Evolutionary conservation across 768 basidiomycete genomes (phyloP).

Genomic region (Flagelloscypha sp.): DNA sequence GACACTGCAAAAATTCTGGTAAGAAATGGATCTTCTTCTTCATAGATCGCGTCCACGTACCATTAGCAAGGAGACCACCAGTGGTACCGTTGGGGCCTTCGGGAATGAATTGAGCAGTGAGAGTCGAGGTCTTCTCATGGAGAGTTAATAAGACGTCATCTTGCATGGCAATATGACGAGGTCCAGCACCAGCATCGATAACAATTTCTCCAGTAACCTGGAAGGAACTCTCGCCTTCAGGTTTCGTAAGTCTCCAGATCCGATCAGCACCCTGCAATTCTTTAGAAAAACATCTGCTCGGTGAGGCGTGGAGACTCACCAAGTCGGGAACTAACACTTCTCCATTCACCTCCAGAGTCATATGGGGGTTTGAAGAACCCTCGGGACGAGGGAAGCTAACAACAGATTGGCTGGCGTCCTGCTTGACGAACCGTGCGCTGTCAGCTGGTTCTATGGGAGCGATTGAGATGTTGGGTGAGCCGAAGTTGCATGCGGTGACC

Average conservation of each 20-base stretch:
- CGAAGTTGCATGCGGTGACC: conserved; percentile 42
- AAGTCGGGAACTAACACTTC: conserved; percentile 58
- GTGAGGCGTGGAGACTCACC: conserved; percentile 21
- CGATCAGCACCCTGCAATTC: conserved; percentile 48
- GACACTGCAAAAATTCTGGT: no score
- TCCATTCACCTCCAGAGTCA: conserved; percentile 40
- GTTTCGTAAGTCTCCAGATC: conserved; percentile 49
- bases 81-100: conserved; percentile 42
- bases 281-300: neutral
- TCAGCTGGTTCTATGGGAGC: conserved; percentile 23
- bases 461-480: neutral
- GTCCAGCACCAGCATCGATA: conserved; percentile 47
- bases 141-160: conserved; percentile 43
- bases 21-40: no score
- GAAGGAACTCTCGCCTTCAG: conserved; percentile 35
- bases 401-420: conserved; percentile 24
- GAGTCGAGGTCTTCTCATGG: conserved; percentile 43
- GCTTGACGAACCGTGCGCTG: conserved; percentile 27
- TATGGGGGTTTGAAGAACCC: conserved; percentile 49
- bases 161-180: conserved; percentile 47
- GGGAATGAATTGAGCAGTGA: conserved; percentile 44
- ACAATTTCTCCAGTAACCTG: conserved; percentile 47
- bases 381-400: conserved; percentile 41
- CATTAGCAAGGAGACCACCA: conserved; percentile 35
- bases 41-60: no score